Base-by-base conservation (phyloP, 176 grass and related monocot genomes). In the Thinopyrum elongatum region DNA sequence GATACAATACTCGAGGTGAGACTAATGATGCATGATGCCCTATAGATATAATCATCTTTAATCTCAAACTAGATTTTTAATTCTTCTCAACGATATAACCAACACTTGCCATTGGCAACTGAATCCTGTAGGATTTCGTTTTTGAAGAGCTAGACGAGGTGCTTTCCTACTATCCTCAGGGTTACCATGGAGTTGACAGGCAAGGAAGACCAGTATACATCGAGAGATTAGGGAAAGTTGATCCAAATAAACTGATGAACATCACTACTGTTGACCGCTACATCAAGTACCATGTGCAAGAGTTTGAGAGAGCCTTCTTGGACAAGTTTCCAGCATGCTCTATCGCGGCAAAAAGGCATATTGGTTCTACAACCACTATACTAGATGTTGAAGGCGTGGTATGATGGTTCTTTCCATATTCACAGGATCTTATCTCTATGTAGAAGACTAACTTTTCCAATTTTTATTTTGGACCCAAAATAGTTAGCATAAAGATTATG, bases 131-230 rank as follows among this genome's bases (percentile, higher is more conserved):
- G 94, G 94, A 97, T 34, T 97, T 97, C 65, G 85, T 67, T 68
- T 97, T 97, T 76, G 90, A 90, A 84, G 94, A 97, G 85, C 84
- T 97, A 33, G 94, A 90, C 12, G 90, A 94, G 75, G 94, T 97
- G 44, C 78, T 97, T 14, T 78, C 70, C 51, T 86, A 92, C 61
- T 97, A 97, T 84, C 92, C 94, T 78, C 94, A 97, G 76, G 92
- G 94, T 11, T 97, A 97, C 80, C 94, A 97, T 86, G 94, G 94
- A 76, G 89, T 94, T 79, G 94, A 97, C 57, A 94, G 73, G 76
- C 92, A 97, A 70, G 94, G 94, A 87, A 94, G 94, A 31, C 94
- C 94, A 10, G 79, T 97, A 75, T 97, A 97, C 66, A 92, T 97
- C 38, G 94, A 97, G 72, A 92, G 89, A 64, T 64, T 97, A 47